Evolutionary conservation across 225 moss, liverwort and hornwort species (phyloP), one percentile per base, ranked within the genome.

Genomic region (Physcomitrium patens): DNA sequence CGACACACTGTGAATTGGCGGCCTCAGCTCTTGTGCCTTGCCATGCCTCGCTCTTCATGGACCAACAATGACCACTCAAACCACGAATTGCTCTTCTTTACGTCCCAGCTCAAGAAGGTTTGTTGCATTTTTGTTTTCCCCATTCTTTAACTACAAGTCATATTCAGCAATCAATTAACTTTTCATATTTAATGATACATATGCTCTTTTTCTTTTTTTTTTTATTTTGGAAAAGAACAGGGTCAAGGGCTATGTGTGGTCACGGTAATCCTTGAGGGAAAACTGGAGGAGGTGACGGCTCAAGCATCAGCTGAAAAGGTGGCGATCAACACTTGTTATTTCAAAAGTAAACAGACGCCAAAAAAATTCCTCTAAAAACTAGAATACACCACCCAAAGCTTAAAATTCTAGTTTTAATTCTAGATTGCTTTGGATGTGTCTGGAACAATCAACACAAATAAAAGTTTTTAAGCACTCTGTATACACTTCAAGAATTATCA

Each of bases 1-100:
- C 94, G 94, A 15, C 94, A 97, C 46, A 94, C 88, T 65, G 97
- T 97, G 56, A 97, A 97, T 67, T 97, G 97, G 97, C 90, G 97
- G 61, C 97, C 97, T 47, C 97, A 97, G 72, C 79, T 97, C 41
- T 77, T 97, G 3, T 94, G 94, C 58, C 97, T 97, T 49, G 87
- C 89, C 13, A 97, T 94, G 86, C 97, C 97, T 61, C 86, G 94
- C 48, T 90, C 94, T 41, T 82, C 81, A 7, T 84, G 85, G 83
- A 85, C 78, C 47, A 71, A 55, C 74, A 85, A 86, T 77, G 91
- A 80, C 70, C 91, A 91, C 43, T 90, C 90, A 15, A 88, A 88
- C 67, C 85, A 87, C 24, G 80, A 97, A 70, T 93, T 97, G 62
- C 88, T 97, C 67, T 87, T 83, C 41, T 93, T 97, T 67, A 87